Evolutionary conservation across 495 filamentous ascomycete genomes (phyloP).

Genomic region (Neurospora sp.): DNA sequence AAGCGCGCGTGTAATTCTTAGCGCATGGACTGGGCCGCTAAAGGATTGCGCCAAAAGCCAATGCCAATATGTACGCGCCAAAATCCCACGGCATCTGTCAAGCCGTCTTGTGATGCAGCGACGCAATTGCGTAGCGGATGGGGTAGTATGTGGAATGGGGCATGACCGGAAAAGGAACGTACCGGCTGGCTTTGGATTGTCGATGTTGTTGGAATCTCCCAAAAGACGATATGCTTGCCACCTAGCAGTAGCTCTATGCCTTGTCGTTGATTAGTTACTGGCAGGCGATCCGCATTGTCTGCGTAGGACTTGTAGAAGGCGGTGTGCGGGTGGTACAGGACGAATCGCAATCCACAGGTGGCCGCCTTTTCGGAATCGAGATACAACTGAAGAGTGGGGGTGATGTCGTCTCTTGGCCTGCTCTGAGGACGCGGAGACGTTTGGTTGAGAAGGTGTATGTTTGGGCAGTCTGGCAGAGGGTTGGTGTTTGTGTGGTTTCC

Average conservation of each 20-base stretch:
- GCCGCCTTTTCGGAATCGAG: neutral
- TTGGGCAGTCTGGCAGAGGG: neutral
- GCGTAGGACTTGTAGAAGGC: neutral
- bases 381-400: neutral
- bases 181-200: neutral
- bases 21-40: neutral
- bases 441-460: neutral
- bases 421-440: neutral
- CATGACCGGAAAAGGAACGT: neutral
- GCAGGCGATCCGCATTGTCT: neutral
- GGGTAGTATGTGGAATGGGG: neutral
- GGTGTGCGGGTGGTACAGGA: neutral
- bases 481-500: neutral
- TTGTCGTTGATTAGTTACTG: neutral
- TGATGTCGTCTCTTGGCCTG: neutral
- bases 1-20: neutral
- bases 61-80: neutral
- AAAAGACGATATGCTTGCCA: neutral
- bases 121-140: neutral
- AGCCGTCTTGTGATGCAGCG: neutral
- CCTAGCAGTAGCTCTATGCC: neutral
- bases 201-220: neutral
- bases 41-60: neutral
- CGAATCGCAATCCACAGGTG: neutral
- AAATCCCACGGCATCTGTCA: neutral